A percentile compares a stretch with the other conserved stretches of the same genome.
Conservation (phyloP, 345 rosid species). For the Barbarea vulgaris region DNA sequence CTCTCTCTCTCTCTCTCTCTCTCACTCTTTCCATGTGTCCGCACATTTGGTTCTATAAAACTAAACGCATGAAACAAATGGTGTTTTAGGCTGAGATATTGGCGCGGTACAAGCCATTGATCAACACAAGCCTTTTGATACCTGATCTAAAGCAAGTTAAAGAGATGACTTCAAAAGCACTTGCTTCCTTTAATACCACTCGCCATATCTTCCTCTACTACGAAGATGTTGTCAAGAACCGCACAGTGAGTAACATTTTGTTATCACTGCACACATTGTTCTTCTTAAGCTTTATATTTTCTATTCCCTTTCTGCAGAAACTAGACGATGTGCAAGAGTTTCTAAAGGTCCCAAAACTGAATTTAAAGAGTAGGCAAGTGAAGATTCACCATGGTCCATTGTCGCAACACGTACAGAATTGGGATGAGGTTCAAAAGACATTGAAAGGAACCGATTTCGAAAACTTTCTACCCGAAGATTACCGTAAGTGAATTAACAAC, state of each 20-base stretch:
- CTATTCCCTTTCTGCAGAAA: conserved; percentile 49
- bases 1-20: background rate
- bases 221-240: conserved; percentile 86
- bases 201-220: conserved; percentile 82
- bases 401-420: conserved; percentile 68
- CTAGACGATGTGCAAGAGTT: conserved; percentile 76
- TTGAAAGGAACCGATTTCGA: conserved; percentile 69
- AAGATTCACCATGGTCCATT: conserved; percentile 88
- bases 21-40: conserved; percentile 2
- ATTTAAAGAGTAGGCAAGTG: conserved; percentile 85
- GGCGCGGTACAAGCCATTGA: conserved; percentile 80
- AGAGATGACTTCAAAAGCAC: conserved; percentile 68
- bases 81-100: conserved; percentile 84
- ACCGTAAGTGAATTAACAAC: conserved; percentile 47
- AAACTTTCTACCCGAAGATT: conserved; percentile 57
- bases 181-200: conserved; percentile 79
- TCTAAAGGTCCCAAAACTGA: conserved; percentile 71
- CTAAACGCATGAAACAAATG: conserved; percentile 19
- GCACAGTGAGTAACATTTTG: conserved; percentile 57
- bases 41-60: background rate
- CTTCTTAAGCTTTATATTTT: background rate
- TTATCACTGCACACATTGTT: background rate
- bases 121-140: conserved; percentile 67
- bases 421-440: conserved; percentile 69
- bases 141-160: conserved; percentile 67